phyloP scores from a whole-genome alignment of 2,329 filamentous ascomycete species.

The Aspergillus awamori region DNA sequence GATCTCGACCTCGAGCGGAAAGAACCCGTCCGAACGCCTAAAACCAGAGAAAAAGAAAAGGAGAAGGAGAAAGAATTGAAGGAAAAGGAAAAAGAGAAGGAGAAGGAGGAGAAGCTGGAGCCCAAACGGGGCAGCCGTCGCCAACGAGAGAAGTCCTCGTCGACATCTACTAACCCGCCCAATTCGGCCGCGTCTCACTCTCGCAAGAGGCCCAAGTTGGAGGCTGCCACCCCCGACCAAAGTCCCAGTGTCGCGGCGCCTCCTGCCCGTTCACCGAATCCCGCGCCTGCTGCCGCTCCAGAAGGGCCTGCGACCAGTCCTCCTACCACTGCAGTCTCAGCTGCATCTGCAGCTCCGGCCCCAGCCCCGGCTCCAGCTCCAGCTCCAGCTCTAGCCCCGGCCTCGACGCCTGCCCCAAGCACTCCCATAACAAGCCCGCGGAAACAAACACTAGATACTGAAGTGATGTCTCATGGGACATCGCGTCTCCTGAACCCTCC shows the following conservation, averaged over 20 bases:
- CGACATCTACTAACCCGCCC: conserved; percentile 22
- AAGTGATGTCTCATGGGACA: conserved; percentile 24
- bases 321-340: conserved; percentile 6
- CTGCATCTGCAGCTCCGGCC: conserved; percentile 13
- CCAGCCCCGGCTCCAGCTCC: conserved; percentile 17
- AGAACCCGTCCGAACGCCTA: conserved; percentile 29
- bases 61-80: conserved; percentile 24
- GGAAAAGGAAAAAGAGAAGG: conserved; percentile 33
- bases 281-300: conserved; percentile 10
- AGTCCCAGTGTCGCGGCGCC: not conserved
- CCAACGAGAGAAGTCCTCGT: conserved; percentile 40
- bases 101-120: conserved; percentile 22
- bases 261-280: not conserved
- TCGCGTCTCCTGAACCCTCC: conserved; percentile 21
- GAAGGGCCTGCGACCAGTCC: conserved; percentile 12
- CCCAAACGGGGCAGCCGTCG: conserved; percentile 36
- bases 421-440: conserved; percentile 18
- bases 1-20: conserved; percentile 31
- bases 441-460: conserved; percentile 1
- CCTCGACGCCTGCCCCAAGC: conserved; percentile 21
- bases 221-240: conserved; percentile 27
- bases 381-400: conserved; percentile 14
- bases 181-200: conserved; percentile 28
- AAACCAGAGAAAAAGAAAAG: conserved; percentile 24
- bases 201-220: conserved; percentile 54